phyloP scores from a whole-genome alignment of 1,284 basidiomycete species.

The Fomitopsis schrenkii region DNA sequence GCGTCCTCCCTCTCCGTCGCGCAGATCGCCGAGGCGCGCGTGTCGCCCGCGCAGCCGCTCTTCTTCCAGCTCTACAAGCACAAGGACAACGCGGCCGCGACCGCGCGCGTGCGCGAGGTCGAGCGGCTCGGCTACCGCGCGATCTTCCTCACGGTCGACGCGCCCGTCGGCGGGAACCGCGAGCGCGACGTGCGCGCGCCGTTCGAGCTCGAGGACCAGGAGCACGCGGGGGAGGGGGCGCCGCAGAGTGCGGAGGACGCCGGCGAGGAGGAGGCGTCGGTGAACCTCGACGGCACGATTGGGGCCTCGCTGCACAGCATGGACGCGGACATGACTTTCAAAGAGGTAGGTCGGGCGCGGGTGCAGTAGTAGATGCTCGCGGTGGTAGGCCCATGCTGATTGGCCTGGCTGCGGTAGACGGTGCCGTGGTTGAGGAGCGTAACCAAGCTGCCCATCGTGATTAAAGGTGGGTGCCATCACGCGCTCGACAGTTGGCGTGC shows the following conservation, averaged over 20 bases:
- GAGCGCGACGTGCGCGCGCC: constrained; percentile 73
- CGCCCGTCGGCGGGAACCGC: constrained; percentile 81
- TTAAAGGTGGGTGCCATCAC: constrained; percentile 50
- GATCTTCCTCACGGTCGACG: constrained; percentile 90
- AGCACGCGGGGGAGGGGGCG: constrained; percentile 32
- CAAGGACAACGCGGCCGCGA: constrained; percentile 63
- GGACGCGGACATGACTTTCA: constrained; percentile 72
- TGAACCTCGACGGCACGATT: constrained; percentile 23
- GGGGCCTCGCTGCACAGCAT: constrained; percentile 41
- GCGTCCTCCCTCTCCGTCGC: constrained; percentile 79
- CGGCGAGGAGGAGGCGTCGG: constrained; percentile 6
- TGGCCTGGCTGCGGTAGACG: constrained; percentile 24
- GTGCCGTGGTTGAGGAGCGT: constrained; percentile 75
- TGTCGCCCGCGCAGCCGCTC: constrained; percentile 58
- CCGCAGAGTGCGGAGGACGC: constrained; percentile 16
- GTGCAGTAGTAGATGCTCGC: background rate
- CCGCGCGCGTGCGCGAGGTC: constrained; percentile 68
- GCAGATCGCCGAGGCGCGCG: constrained; percentile 61
- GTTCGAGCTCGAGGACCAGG: constrained; percentile 59
- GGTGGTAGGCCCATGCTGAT: background rate
- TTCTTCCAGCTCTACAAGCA: constrained; percentile 92
- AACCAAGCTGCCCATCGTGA: constrained; percentile 77
- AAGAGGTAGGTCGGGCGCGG: constrained; percentile 39
- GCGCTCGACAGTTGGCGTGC: background rate
- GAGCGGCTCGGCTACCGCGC: constrained; percentile 76